phyloP scores from a whole-genome alignment of 2,329 filamentous ascomycete genomes.

The Fusarium sp. region DNA sequence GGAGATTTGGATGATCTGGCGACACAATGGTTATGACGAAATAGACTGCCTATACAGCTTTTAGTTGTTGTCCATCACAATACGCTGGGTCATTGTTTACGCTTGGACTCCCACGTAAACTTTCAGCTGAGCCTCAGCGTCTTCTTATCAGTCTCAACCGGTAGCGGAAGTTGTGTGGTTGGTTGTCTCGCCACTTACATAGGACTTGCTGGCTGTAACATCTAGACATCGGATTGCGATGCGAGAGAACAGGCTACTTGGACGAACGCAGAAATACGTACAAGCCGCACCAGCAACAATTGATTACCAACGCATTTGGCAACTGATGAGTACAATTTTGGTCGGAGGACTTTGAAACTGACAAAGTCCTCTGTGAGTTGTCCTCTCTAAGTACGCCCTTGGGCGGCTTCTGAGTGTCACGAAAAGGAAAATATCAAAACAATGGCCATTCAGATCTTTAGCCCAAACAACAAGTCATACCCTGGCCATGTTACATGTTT shows the following conservation, averaged over 20 bases:
- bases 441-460: background rate
- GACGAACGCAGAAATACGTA: background rate
- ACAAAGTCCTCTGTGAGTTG: background rate
- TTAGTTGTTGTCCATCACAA: background rate
- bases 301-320: background rate
- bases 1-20: background rate
- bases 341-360: background rate
- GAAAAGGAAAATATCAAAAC: background rate
- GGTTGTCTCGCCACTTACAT: conserved; percentile 6
- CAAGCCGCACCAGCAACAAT: background rate
- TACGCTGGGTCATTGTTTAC: background rate
- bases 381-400: too few relatives aligned
- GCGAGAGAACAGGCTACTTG: background rate
- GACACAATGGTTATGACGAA: background rate
- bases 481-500: background rate
- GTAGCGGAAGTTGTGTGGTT: background rate
- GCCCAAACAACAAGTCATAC: background rate
- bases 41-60: background rate
- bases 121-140: background rate
- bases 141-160: background rate
- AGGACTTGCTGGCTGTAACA: background rate
- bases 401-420: background rate
- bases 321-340: background rate
- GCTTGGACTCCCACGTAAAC: background rate
- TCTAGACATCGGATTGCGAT: background rate